Evolutionary conservation across 2,329 filamentous ascomycete species (phyloP).

Genomic region (Nigrospora sphaerica): DNA sequence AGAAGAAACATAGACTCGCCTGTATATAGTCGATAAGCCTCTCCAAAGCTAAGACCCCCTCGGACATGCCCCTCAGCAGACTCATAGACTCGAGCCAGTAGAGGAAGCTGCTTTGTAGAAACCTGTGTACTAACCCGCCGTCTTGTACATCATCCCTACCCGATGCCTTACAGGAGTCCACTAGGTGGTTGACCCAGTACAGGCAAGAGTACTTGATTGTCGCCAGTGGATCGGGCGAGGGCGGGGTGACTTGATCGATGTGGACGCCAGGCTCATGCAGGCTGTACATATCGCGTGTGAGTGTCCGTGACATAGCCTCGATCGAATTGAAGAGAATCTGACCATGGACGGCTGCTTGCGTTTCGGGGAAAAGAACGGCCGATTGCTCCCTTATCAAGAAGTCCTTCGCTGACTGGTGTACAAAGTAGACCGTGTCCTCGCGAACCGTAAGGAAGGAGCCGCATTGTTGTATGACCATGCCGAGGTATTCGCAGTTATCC

Average conservation of each 20-base stretch:
- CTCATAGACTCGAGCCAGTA: conserved; percentile 37
- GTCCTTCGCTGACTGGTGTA: conserved; percentile 37
- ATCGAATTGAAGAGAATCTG: conserved; percentile 27
- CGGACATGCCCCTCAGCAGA: conserved; percentile 16
- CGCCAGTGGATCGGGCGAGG: conserved; percentile 18
- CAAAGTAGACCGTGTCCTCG: conserved; percentile 21
- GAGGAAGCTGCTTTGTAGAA: conserved; percentile 26
- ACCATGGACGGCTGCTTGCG: conserved; percentile 17
- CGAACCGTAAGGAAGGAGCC: conserved; percentile 32
- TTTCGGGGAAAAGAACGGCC: conserved; percentile 20
- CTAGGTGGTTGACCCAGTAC: conserved; percentile 27
- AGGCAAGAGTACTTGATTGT: conserved; percentile 22
- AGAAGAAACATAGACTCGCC: neutral
- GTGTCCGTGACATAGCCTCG: conserved; percentile 14
- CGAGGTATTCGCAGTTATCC: neutral
- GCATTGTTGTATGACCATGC: conserved; percentile 18
- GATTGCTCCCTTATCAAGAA: conserved; percentile 19
- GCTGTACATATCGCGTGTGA: conserved; percentile 27
- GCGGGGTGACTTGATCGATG: conserved; percentile 11
- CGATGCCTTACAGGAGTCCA: neutral
- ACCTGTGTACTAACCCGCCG: conserved; percentile 16
- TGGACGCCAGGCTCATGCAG: conserved; percentile 6
- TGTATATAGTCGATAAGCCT: neutral
- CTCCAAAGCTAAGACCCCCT: neutral
- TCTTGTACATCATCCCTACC: conserved; percentile 12